Evolutionary conservation across 140 eudicot genomes (phyloP), one percentile per base, ranked within the genome.

Genomic region (Erigeron philadelphicus): DNA sequence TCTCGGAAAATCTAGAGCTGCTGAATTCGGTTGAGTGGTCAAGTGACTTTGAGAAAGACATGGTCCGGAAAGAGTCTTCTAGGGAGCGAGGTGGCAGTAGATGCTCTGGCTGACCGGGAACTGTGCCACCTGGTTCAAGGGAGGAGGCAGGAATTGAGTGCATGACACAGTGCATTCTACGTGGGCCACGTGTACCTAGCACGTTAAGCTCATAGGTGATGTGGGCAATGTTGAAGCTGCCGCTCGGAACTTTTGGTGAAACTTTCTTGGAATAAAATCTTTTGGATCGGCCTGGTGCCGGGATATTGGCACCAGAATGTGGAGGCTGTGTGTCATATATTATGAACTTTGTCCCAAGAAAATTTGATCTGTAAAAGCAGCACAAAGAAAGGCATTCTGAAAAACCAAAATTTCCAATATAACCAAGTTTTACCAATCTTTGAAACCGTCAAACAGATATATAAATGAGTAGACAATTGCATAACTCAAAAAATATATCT

Each of bases 291-390:
- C 97, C 97, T 1, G 93, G 86, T 56, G 81, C 86, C 8, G 93
- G 84, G 31, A 83, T 64, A 50, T 81, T 85, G 42, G 93, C 79
- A 55, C 86, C 74, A 0, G 84, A 70, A 45, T 83, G 84, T 12
- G 97, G 90, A 43, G 97, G 95, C 79, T 90, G 95, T 9, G 97
- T 90, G 83, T 90, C 97, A 43, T 84, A 90, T 70, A 90, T 90
- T 62, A 90, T 74, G 72, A 90, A 90, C 79, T 90, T 90, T 11
- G 97, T 90, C 43, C 97, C 97, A 45, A 90, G 95, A 73, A 90
- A 90, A 76, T 90, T 90, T 1, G 97, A 90, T 61, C 97, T 90
- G 86, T 57, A 67, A 72, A 23, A 50, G 38, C 10, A 42, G 9
- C 17, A 63, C 35, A 43, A 13, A 42, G 46, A 31, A 43, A 25